Evolutionary conservation across 2,329 filamentous ascomycete species (phyloP).

Genomic region (Colletotrichum musicola): DNA sequence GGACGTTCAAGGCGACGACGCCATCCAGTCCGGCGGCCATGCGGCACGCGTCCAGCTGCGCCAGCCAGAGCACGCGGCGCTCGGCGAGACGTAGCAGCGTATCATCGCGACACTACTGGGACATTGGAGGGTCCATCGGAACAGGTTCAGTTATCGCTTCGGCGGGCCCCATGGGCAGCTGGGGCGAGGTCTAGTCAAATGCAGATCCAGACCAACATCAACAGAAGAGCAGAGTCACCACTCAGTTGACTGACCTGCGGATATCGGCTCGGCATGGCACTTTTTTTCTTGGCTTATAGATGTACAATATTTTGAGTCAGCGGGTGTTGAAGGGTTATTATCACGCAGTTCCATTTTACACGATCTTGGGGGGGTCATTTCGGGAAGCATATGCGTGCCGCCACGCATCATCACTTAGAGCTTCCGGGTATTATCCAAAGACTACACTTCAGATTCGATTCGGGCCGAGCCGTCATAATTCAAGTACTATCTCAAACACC

Average conservation of each 20-base stretch:
- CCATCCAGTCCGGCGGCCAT: constrained; percentile 62
- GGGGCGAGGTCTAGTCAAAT: constrained; percentile 75
- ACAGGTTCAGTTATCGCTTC: constrained; percentile 79
- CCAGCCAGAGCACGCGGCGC: constrained; percentile 86
- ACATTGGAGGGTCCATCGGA: constrained; percentile 84
- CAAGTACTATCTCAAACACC: background rate
- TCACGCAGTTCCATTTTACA: background rate
- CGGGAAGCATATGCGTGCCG: constrained; percentile 28
- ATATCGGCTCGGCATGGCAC: constrained; percentile 5
- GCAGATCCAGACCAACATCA: background rate
- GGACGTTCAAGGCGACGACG: constrained; percentile 67
- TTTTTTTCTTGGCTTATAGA: constrained; percentile 10
- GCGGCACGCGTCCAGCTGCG: constrained; percentile 76
- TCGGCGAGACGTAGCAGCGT: constrained; percentile 76
- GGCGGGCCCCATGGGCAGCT: constrained; percentile 78
- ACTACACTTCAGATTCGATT: constrained; percentile 9
- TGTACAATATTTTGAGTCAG: constrained; percentile 24
- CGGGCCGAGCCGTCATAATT: background rate
- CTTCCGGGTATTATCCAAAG: constrained; percentile 14
- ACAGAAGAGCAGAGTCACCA: constrained; percentile 1
- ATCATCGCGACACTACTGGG: constrained; percentile 91
- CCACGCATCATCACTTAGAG: constrained; percentile 21
- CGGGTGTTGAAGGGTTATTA: constrained; percentile 14
- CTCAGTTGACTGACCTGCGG: background rate
- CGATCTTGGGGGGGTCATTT: background rate